Base-by-base conservation (phyloP, 2,329 filamentous ascomycete genomes). In the Penicillium sp. region DNA sequence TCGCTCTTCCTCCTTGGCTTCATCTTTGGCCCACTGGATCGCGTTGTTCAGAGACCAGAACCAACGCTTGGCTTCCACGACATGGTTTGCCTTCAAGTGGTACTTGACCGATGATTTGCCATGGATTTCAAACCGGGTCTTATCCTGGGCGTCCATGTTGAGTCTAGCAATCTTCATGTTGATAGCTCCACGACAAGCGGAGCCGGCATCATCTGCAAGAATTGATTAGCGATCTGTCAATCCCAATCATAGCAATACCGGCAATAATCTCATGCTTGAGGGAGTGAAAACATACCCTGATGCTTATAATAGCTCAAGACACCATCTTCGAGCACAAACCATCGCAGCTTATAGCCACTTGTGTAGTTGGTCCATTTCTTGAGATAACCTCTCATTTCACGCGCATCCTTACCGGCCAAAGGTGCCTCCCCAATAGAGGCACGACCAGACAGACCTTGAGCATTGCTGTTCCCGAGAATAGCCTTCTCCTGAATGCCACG, bases 301-400 rank as follows among this genome's bases (percentile, higher is more conserved):
- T 97, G 91, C 77, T 99, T 99, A 79, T 97, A 99, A 77, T 99
- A 99, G 75, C 94, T 97, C 63, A 99, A 76, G 12, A 99, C 93
- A 12, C 94, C 94, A 70, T 99, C 94, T 71, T 99, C 94, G 8
- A 99, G 84, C 14, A 97, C 94, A 70, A 99, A 99, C 92, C 93
- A 99, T 57, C 94, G 84, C 60, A 99, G 75, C 77, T 99, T 96
- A 77, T 97, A 99, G 8, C 94, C 94, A 70, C 90, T 92, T 22
- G 93, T 92, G 72, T 99, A 99, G 72, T 99, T 99, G 46, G 94
- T 99, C 94, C 94, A 99, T 74, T 99, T 99, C 77, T 97, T 97
- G 54, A 99, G 80, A 72, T 97, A 99, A 6, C 94, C 94, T 77
- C 96, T 97, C 90, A 99, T 97, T 75, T 97, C 93, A 46, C 92